Evolutionary conservation across 768 basidiomycete genomes (phyloP).

Genomic region (Suillus paluster): DNA sequence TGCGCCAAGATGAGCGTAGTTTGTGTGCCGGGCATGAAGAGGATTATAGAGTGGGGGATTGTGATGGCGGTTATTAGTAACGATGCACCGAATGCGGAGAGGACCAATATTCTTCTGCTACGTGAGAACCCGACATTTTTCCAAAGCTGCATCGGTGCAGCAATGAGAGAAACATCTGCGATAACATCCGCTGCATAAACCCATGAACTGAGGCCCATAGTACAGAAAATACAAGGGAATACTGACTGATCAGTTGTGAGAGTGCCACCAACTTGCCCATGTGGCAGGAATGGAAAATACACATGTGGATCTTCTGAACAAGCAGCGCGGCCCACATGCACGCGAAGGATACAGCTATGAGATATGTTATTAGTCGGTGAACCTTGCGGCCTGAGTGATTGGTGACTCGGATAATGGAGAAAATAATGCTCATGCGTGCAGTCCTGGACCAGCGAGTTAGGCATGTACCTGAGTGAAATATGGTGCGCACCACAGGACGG

Average conservation of each 20-base stretch:
- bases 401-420: constrained; percentile 24
- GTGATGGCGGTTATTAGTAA: constrained; percentile 22
- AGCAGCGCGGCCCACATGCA: constrained; percentile 28
- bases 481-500: constrained; percentile 21
- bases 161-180: constrained; percentile 24
- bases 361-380: constrained; percentile 10
- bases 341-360: constrained; percentile 19
- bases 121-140: constrained; percentile 11
- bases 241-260: constrained; percentile 27
- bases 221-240: background rate
- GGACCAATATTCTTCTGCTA: constrained; percentile 22
- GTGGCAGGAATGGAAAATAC: constrained; percentile 4
- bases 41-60: constrained; percentile 19
- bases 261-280: constrained; percentile 13
- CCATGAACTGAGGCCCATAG: background rate
- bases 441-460: constrained; percentile 17
- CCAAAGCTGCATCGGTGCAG: constrained; percentile 20
- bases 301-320: constrained; percentile 18
- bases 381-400: constrained; percentile 12
- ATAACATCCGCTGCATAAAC: constrained; percentile 20
- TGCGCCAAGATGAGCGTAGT: constrained; percentile 22
- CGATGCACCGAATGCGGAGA: constrained; percentile 23
- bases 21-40: constrained; percentile 7
- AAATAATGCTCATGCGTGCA: constrained; percentile 27
- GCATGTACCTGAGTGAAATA: background rate